Percentiles rank a stretch among this genome's conserved stretches.
Conservation (phyloP, 306 rosid genomes). For the Pterocarpus macrocarpus region DNA sequence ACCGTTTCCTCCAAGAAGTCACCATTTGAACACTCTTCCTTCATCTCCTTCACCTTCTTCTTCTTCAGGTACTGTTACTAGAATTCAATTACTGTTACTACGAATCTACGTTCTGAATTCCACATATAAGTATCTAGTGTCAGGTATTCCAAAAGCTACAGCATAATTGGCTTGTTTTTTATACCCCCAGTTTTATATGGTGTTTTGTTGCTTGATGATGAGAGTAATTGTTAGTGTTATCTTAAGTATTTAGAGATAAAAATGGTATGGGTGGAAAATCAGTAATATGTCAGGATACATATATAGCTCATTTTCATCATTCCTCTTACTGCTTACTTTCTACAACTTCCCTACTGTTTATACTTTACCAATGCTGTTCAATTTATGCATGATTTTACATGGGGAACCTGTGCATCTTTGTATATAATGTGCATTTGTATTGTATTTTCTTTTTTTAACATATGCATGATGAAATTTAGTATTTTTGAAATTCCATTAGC, state of each 20-base stretch:
- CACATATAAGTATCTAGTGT: not conserved
- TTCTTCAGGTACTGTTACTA: slow-evolving; percentile 51
- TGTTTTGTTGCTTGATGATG: not conserved
- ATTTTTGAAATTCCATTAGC: not conserved
- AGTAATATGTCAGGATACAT: slow-evolving; percentile 34
- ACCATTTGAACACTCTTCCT: slow-evolving; percentile 59
- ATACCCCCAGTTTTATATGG: not conserved
- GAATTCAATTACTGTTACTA: slow-evolving; percentile 14
- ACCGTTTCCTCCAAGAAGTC: slow-evolving; percentile 68
- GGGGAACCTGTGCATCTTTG: not conserved
- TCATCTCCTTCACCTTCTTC: slow-evolving; percentile 56
- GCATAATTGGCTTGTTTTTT: slow-evolving; percentile 2
- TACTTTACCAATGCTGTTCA: slow-evolving; percentile 5
- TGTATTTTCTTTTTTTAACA: not conserved
- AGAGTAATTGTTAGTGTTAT: not conserved
- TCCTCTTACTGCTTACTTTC: not conserved
- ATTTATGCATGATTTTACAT: slow-evolving; percentile 20
- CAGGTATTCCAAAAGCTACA: not conserved
- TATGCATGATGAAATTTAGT: not conserved
- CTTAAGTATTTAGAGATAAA: not conserved
- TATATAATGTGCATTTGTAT: not conserved
- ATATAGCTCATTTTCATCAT: slow-evolving; percentile 28
- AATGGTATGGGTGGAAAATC: slow-evolving; percentile 17
- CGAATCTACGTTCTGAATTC: slow-evolving; percentile 25
- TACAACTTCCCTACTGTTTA: not conserved